A percentile compares a stretch with the other conserved stretches of the same genome.
Conservation (phyloP, 73 alveolate genomes). For the Paraurostyla sp. region DNA sequence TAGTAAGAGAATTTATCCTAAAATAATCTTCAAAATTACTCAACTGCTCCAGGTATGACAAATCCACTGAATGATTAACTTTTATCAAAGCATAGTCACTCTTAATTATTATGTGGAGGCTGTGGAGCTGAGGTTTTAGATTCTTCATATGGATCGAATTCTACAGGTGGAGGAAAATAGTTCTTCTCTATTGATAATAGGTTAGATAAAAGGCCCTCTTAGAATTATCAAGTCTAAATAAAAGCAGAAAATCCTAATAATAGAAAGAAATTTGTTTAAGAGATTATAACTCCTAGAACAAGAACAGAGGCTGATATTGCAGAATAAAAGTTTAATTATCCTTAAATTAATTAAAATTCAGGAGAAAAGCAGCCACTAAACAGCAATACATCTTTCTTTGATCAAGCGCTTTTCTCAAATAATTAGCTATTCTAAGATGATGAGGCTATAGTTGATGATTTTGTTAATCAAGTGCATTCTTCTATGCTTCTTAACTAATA, state of each 20-base stretch:
- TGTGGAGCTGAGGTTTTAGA: conserved; percentile 37
- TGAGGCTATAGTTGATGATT: conserved; percentile 22
- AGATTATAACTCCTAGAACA: background rate
- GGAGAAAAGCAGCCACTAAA: background rate
- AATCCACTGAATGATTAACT: too few relatives aligned
- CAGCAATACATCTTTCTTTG: background rate
- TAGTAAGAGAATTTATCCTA: too few relatives aligned
- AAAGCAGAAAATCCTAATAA: background rate
- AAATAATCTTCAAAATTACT: too few relatives aligned
- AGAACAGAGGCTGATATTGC: background rate
- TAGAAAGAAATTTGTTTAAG: background rate
- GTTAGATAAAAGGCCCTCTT: too few relatives aligned
- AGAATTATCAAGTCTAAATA: too few relatives aligned
- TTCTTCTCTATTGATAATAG: background rate
- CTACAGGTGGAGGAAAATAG: background rate
- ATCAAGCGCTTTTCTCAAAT: background rate
- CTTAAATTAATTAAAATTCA: background rate
- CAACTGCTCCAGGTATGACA: too few relatives aligned
- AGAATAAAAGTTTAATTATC: background rate
- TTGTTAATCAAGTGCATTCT: background rate
- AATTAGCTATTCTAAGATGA: background rate
- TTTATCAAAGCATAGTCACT: conserved; percentile 6
- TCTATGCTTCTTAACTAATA: background rate
- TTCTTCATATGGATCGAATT: background rate
- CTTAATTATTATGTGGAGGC: conserved; percentile 23